These are phyloP conservation scores for Guadua angustifolia DNA, from an alignment of 176 grass and related monocot species.

Conservation along the genomic window DNA sequence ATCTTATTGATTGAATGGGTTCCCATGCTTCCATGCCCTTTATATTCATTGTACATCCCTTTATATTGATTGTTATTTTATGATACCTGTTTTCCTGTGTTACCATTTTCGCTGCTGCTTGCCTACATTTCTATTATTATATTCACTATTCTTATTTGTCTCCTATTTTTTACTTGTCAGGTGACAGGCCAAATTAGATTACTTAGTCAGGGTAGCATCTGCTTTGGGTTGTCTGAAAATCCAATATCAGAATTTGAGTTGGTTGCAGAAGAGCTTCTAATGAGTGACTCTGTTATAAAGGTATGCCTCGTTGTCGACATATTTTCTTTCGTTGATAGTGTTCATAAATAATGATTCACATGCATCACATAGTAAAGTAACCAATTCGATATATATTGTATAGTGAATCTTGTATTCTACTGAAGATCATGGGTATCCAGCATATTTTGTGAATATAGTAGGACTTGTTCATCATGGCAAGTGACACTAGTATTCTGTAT, in stretches of 20 bases:
- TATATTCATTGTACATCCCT: neutral
- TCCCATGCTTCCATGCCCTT: neutral
- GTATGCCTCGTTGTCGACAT: conserved; percentile 45
- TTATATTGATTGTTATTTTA: conserved; percentile 15
- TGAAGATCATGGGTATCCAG: neutral
- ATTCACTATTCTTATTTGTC: conserved; percentile 22
- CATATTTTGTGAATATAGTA: neutral
- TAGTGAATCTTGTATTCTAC: neutral
- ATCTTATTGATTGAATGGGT: conserved; percentile 10
- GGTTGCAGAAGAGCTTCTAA: conserved; percentile 97
- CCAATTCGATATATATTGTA: neutral
- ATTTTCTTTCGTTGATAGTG: conserved; percentile 1
- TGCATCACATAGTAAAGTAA: conserved; percentile 4
- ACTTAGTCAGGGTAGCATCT: conserved; percentile 85
- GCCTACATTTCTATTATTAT: conserved; percentile 26
- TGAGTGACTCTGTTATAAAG: conserved; percentile 99
- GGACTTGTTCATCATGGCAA: neutral
- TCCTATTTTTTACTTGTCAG: conserved; percentile 56
- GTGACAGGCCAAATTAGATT: conserved; percentile 97
- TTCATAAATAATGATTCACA: conserved; percentile 16
- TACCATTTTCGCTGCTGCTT: neutral
- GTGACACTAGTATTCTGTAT: neutral
- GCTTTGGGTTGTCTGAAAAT: conserved; percentile 94
- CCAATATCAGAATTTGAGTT: conserved; percentile 99
- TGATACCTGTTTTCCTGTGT: conserved; percentile 6